Conservation (phyloP, 2,329 filamentous ascomycete species). For the Fusarium marasasianum region DNA sequence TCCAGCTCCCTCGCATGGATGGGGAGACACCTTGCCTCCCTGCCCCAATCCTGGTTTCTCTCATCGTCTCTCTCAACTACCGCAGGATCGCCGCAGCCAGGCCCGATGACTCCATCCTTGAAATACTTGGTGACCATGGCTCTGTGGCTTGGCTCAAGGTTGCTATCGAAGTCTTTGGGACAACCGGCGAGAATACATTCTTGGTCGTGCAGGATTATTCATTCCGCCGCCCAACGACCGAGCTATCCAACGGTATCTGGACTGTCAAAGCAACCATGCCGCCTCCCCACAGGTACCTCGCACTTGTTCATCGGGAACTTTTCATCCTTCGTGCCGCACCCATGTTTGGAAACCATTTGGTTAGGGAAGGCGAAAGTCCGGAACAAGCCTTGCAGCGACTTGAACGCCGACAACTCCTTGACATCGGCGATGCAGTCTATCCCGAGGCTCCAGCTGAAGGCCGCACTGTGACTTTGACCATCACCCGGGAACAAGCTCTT, state of each 20-base stretch:
- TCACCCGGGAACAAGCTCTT: too few species aligned
- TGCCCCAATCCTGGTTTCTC: neutral
- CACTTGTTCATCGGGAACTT: fast-evolving
- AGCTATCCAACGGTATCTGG: neutral
- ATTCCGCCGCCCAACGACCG: neutral
- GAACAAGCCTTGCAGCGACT: too few species aligned
- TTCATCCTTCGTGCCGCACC: neutral
- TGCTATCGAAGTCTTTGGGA: neutral
- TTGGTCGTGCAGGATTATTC: neutral
- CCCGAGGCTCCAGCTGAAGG: too few species aligned
- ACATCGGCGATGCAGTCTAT: too few species aligned
- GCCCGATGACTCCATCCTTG: neutral
- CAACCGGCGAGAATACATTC: neutral
- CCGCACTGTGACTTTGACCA: too few species aligned
- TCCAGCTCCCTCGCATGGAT: neutral
- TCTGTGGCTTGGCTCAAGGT: neutral
- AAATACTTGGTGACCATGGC: neutral
- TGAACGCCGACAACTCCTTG: too few species aligned
- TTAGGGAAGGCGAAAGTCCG: too few species aligned
- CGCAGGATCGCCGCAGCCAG: neutral
- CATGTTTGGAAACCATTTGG: too few species aligned
- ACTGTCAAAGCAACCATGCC: neutral
- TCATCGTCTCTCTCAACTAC: neutral
- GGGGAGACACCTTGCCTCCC: neutral
- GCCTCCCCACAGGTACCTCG: neutral